Conservation (phyloP, 2,329 filamentous ascomycete genomes). For the Diaporthe destruens region DNA sequence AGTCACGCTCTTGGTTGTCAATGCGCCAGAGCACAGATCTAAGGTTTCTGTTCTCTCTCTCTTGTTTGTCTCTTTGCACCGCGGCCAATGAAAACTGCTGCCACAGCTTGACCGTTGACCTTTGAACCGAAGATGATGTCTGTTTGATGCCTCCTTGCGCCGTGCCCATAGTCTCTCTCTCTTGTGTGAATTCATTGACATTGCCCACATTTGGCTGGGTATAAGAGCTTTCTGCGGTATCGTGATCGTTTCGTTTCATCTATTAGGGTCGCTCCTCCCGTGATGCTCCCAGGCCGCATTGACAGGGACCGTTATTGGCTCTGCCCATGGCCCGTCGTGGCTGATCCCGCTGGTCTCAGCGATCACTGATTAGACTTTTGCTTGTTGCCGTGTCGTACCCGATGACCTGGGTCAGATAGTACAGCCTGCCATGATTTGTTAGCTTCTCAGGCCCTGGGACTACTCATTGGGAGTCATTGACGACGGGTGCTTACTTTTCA, state of each 20-base stretch:
- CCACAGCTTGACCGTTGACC: conserved; percentile 29
- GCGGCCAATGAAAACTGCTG: conserved; percentile 28
- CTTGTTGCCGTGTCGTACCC: conserved; percentile 68
- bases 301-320: not conserved
- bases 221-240: conserved; percentile 9
- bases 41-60: not conserved
- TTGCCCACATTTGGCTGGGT: conserved; percentile 21
- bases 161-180: conserved; percentile 36
- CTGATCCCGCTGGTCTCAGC: conserved; percentile 37
- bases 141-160: conserved; percentile 35
- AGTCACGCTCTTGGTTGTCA: not conserved
- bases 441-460: conserved; percentile 40
- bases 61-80: not conserved
- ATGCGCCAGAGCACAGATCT: conserved; percentile 19
- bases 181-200: conserved; percentile 11
- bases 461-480: too few species aligned
- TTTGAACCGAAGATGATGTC: conserved; percentile 19
- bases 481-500: conserved; percentile 76
- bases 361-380: conserved; percentile 60
- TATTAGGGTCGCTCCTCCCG: conserved; percentile 32
- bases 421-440: conserved; percentile 55
- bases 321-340: not conserved
- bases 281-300: conserved; percentile 1
- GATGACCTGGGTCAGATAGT: conserved; percentile 64
- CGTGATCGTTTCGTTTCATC: conserved; percentile 31